Base-by-base conservation (phyloP, 2,329 filamentous ascomycete genomes). In the Neophaeococcomyces aloes region DNA sequence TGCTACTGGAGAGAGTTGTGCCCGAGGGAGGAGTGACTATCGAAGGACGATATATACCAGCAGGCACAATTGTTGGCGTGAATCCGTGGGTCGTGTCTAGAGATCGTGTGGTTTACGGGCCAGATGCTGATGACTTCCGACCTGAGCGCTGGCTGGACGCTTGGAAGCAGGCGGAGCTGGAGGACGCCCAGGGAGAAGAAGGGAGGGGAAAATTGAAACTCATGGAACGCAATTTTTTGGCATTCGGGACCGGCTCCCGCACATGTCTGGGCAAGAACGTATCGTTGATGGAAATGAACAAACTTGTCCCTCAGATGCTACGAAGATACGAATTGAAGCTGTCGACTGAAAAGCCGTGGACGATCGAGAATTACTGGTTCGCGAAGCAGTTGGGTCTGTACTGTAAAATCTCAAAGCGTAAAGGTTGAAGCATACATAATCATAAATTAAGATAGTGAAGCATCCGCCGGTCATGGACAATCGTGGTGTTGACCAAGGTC, bases 31-130 rank as follows among this genome's bases (percentile, higher is more conserved):
- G 86, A 48, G 61, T 57, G 0, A 88, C 74, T 57, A 63, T 78
- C 8, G 83, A 83, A 0, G 83, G 86, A 61, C 61, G 82, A 35
- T 67, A 72, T 18, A 67, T 87, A 25, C 73, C 73, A 3, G 81
- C 76, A 2, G 82, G 82, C 7, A 84, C 81, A 0, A 79, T 83
- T 46, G 79, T 86, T 0, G 83, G 82, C 3, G 82, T 77, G 57
- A 84, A 77, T 40, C 75, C 82, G 0, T 86, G 81, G 80, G 75
- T 86, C 15, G 66, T 87, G 19, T 82, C 87, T 54, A 72, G 78
- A 2, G 71, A 78, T 29, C 34, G 31, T 14, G 37, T 31, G 8
- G 46, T 55, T 14, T 58, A 49, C 32, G 56, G 55, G 1, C 14
- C 47, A 5, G 51, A 67, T 30, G 57, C 61, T 0, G 60, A 64